phyloP scores from a whole-genome alignment of 2,329 filamentous ascomycete genomes.

The Paecilomyces sp. region DNA sequence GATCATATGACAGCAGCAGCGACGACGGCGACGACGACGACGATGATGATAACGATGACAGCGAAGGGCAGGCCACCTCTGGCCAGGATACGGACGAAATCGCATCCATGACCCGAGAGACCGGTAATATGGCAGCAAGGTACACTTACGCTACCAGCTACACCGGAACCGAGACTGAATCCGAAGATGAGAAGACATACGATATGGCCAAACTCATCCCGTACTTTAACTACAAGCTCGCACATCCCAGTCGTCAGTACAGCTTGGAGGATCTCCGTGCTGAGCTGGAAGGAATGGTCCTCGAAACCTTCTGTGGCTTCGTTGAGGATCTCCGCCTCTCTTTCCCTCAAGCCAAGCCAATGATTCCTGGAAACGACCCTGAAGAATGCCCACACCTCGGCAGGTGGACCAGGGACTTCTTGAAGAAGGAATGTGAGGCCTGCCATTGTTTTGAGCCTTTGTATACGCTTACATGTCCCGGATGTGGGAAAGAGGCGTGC shows the following conservation, averaged over 20 bases:
- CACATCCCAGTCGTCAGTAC: conserved; percentile 13
- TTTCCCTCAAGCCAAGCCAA: conserved; percentile 8
- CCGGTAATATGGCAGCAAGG: not conserved
- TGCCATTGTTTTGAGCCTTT: conserved; percentile 23
- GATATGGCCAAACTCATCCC: conserved; percentile 12
- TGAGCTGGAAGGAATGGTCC: conserved; percentile 20
- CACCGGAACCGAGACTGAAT: conserved; percentile 7
- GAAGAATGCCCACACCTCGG: conserved; percentile 18
- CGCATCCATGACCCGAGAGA: not conserved
- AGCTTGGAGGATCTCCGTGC: conserved; percentile 14
- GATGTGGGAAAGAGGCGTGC: conserved; percentile 21
- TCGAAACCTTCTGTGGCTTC: conserved; percentile 20
- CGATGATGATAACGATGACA: not conserved
- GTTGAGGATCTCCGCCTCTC: conserved; percentile 14
- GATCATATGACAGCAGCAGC: not conserved
- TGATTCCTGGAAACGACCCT: not conserved
- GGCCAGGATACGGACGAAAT: not conserved
- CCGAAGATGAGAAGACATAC: not conserved
- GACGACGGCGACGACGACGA: not conserved
- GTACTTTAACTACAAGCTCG: conserved; percentile 19
- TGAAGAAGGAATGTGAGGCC: conserved; percentile 12
- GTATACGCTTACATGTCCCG: conserved; percentile 20
- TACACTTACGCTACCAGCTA: not conserved
- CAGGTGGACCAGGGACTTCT: conserved; percentile 18
- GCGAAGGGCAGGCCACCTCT: not conserved